These are phyloP conservation scores for Talaromyces sp. DNA, from an alignment of 2,329 filamentous ascomycete genomes.

Conservation along the genomic window DNA sequence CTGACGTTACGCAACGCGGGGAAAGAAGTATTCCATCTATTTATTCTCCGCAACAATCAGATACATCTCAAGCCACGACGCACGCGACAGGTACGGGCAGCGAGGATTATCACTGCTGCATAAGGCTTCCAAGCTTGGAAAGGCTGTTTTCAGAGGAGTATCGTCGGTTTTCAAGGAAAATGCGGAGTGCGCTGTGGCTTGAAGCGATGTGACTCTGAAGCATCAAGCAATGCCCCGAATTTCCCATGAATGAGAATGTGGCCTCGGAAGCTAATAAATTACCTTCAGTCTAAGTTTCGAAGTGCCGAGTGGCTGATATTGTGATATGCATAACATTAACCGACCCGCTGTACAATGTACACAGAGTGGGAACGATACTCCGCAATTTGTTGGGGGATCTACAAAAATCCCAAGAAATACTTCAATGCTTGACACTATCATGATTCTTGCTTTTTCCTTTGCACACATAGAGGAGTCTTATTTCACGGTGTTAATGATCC, in stretches of 20 bases:
- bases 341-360: background rate
- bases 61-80: background rate
- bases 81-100: background rate
- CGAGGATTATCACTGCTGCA: background rate
- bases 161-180: background rate
- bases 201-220: background rate
- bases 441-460: background rate
- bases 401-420: background rate
- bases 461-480: background rate
- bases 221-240: background rate
- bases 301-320: background rate
- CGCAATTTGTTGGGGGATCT: background rate
- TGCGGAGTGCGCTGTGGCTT: background rate
- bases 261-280: background rate
- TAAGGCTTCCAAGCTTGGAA: background rate
- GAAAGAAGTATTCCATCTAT: background rate
- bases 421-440: background rate
- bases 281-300: background rate
- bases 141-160: background rate
- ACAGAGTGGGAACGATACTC: background rate
- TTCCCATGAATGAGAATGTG: constrained; percentile 6
- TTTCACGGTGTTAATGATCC: background rate
- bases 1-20: background rate
- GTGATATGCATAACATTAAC: background rate
- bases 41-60: background rate